Conservation (phyloP, 768 basidiomycete genomes). For the Termitomyces sp. region DNA sequence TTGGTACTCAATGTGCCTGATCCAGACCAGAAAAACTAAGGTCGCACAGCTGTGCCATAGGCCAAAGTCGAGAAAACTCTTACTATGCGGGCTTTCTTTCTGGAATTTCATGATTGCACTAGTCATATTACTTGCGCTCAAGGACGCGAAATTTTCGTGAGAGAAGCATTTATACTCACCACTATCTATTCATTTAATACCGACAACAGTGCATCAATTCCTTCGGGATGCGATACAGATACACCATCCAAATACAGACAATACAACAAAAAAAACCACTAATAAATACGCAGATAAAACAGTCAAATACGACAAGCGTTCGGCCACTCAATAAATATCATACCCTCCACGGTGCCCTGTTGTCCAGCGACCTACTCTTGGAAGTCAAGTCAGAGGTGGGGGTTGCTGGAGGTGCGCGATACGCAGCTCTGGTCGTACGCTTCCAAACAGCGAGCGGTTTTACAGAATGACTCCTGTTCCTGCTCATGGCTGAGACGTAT, state of each 20-base stretch:
- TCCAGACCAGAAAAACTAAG: background rate
- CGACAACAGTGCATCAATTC: background rate
- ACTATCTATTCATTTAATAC: background rate
- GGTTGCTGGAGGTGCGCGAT: background rate
- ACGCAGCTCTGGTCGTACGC: conserved; percentile 5
- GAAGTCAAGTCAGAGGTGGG: background rate
- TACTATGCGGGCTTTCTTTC: background rate
- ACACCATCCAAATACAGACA: background rate
- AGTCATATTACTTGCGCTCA: no score
- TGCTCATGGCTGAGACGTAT: background rate
- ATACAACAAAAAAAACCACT: background rate
- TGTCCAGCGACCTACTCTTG: background rate
- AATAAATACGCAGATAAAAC: conserved; percentile 1
- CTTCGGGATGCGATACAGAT: background rate
- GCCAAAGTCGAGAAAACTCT: background rate
- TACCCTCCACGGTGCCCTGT: conserved; percentile 16
- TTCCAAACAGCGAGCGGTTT: conserved; percentile 11
- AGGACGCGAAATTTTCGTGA: background rate
- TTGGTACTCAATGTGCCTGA: no score
- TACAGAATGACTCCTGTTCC: conserved; percentile 10
- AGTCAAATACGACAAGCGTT: background rate
- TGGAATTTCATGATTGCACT: no score
- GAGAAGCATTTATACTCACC: background rate
- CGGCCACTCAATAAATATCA: background rate
- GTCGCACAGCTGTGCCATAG: background rate